Percentiles rank a stretch among this genome's conserved stretches.
Conservation (phyloP, 2,329 filamentous ascomycete genomes). For the Monosporascus sp. region DNA sequence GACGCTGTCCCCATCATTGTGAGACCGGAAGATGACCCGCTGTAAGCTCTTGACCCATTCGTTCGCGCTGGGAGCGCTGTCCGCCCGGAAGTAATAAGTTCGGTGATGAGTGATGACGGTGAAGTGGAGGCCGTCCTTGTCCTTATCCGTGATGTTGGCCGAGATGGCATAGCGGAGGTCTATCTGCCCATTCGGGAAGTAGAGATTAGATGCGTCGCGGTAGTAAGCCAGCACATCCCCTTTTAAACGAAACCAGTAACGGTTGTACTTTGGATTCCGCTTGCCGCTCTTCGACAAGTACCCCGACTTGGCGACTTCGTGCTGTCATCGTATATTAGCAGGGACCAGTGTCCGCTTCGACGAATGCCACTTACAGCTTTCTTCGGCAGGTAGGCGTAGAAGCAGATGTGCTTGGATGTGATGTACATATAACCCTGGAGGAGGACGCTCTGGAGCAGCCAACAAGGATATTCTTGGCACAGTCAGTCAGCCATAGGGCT, state of each 20-base stretch:
- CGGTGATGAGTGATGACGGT: slow-evolving; percentile 76
- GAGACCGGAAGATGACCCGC: slow-evolving; percentile 89
- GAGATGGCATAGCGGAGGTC: slow-evolving; percentile 90
- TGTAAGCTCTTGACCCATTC: slow-evolving; percentile 96
- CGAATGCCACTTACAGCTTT: slow-evolving; percentile 60
- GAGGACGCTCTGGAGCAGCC: slow-evolving; percentile 84
- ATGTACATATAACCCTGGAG: slow-evolving; percentile 96
- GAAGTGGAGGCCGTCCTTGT: slow-evolving; percentile 74
- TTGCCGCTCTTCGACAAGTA: slow-evolving; percentile 85
- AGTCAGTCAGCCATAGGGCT: slow-evolving; percentile 5
- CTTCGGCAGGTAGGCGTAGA: slow-evolving; percentile 95
- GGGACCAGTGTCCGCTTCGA: not conserved
- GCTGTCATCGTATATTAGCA: slow-evolving; percentile 37
- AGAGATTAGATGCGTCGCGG: slow-evolving; percentile 74
- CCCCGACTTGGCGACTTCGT: slow-evolving; percentile 76
- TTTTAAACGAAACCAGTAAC: slow-evolving; percentile 91
- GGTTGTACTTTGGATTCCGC: slow-evolving; percentile 79
- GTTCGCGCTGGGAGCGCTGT: slow-evolving; percentile 81
- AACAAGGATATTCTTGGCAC: slow-evolving; percentile 78
- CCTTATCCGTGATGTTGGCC: slow-evolving; percentile 70
- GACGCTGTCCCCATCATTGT: slow-evolving; percentile 94
- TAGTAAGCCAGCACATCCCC: slow-evolving; percentile 92
- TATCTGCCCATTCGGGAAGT: slow-evolving; percentile 88
- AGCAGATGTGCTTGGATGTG: slow-evolving; percentile 87
- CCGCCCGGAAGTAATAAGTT: slow-evolving; percentile 82